These are phyloP conservation scores for Obelidium mucronatum DNA, from an alignment of 192 early-diverging fungal species.

Conservation along the genomic window DNA sequence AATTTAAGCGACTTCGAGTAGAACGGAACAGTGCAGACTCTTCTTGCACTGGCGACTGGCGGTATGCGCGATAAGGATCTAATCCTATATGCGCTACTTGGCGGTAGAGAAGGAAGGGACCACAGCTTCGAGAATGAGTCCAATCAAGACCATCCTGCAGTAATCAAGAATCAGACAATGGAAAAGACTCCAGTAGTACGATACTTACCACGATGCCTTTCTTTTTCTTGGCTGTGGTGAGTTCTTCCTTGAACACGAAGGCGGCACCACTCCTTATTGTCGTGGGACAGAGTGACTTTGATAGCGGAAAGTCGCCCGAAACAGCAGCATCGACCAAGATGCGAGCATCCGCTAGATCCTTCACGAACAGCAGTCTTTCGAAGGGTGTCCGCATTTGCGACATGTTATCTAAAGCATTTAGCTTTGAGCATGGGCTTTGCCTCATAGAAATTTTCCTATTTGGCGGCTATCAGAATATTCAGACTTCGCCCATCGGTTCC, in stretches of 20 bases:
- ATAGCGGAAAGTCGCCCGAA: neutral
- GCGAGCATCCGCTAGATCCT: neutral
- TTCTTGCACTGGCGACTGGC: neutral
- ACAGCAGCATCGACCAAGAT: neutral
- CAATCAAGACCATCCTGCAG: constrained; percentile 9
- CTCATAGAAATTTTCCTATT: too few relatives aligned
- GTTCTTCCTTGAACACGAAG: neutral
- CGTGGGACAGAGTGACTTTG: neutral
- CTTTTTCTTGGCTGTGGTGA: neutral
- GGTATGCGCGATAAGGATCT: neutral
- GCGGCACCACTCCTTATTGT: neutral
- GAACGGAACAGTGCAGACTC: neutral
- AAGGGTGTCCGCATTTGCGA: too few relatives aligned
- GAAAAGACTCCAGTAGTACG: neutral
- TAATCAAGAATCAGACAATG: neutral
- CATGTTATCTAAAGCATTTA: too few relatives aligned
- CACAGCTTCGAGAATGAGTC: neutral
- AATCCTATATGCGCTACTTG: neutral
- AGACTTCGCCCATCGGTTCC: neutral
- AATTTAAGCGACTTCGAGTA: neutral
- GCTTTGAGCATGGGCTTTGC: too few relatives aligned
- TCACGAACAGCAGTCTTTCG: neutral
- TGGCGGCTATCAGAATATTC: neutral
- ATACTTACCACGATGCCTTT: neutral
- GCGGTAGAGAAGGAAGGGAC: neutral